phyloP scores from a whole-genome alignment of 177 flowering plant species.

The Telopea speciosissima region DNA sequence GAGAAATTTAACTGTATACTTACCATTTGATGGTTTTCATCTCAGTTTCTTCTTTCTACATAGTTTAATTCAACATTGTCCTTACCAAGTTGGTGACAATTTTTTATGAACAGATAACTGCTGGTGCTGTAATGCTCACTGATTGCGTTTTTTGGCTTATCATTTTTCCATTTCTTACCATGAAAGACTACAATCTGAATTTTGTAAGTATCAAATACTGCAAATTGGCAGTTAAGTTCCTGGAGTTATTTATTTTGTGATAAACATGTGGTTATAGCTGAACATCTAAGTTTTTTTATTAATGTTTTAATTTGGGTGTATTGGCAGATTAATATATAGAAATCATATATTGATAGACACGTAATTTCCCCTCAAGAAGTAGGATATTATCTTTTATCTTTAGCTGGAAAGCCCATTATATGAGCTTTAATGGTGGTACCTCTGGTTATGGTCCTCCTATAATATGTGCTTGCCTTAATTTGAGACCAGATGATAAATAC shows the following conservation, averaged over 20 bases:
- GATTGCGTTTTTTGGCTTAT: constrained; percentile 91
- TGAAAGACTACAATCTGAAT: constrained; percentile 59
- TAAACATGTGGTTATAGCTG: too few relatives aligned
- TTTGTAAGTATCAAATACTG: constrained; percentile 49
- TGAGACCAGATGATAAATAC: background rate
- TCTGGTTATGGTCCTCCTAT: too few relatives aligned
- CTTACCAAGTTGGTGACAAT: background rate
- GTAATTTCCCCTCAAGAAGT: background rate
- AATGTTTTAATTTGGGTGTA: background rate
- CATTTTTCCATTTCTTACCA: constrained; percentile 70
- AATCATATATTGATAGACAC: background rate
- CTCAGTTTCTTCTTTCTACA: background rate
- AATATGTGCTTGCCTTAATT: too few relatives aligned
- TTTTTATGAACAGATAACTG: constrained; percentile 54
- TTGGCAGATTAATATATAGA: background rate
- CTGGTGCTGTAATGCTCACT: constrained; percentile 90
- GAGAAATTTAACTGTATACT: background rate
- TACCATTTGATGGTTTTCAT: background rate
- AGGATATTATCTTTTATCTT: background rate
- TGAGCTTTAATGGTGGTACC: too few relatives aligned
- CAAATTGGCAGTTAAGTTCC: background rate
- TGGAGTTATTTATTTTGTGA: background rate
- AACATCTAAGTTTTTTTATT: too few relatives aligned
- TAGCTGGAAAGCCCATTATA: too few relatives aligned
- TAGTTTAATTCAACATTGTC: background rate